Conservation (phyloP, 2,329 filamentous ascomycete species). For the Diplodia mutila region DNA sequence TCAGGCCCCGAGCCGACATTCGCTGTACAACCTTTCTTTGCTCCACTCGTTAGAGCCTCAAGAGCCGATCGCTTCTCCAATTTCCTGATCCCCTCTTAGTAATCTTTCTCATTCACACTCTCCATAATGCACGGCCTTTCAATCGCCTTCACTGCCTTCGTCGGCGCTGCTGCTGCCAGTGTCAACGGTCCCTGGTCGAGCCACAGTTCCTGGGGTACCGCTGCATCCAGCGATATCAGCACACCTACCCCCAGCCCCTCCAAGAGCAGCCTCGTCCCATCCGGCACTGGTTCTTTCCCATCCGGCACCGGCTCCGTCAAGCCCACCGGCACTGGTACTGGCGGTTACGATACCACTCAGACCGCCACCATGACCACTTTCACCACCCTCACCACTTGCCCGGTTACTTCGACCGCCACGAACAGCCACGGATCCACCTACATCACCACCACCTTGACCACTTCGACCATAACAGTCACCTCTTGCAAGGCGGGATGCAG, state of each 20-base stretch:
- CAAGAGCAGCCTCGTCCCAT: neutral
- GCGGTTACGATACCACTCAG: neutral
- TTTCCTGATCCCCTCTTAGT: neutral
- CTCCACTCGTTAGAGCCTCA: constrained; percentile 10
- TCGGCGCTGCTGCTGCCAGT: constrained; percentile 11
- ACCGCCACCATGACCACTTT: constrained; percentile 36
- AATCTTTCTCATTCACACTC: neutral
- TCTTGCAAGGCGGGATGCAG: constrained; percentile 44
- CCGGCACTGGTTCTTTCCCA: neutral
- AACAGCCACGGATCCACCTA: constrained; percentile 31
- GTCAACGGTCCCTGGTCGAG: constrained; percentile 2
- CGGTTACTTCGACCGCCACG: constrained; percentile 35
- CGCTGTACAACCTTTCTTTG: constrained; percentile 6
- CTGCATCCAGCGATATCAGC: neutral
- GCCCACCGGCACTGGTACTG: constrained; percentile 4
- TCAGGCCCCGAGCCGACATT: constrained; percentile 8
- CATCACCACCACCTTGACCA: constrained; percentile 40
- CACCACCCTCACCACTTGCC: constrained; percentile 40
- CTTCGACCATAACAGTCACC: constrained; percentile 43
- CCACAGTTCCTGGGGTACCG: constrained; percentile 14
- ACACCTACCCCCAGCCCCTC: neutral
- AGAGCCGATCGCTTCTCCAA: neutral
- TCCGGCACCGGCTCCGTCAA: neutral
- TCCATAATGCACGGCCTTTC: constrained; percentile 10
- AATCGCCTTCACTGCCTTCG: constrained; percentile 14